Base-by-base conservation (phyloP, 768 basidiomycete genomes). In the Naganishia vaughanmartiniae region DNA sequence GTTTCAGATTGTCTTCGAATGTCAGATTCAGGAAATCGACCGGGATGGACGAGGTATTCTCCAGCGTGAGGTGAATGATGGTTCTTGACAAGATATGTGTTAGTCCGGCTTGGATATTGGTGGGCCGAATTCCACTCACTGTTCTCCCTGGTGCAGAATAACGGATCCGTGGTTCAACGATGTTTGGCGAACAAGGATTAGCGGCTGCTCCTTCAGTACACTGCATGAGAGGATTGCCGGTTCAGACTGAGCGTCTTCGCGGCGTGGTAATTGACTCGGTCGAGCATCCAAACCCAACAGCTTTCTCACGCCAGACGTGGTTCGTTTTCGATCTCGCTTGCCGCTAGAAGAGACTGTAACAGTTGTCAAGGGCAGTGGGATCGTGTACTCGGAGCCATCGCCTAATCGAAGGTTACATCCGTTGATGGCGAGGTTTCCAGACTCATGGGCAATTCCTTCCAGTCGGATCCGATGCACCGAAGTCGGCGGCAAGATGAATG, bases 121-220 rank as follows among this genome's bases (percentile, higher is more conserved):
- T 26, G 28, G 30, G 34, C n/a, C 26, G 15, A 42, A 2, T 15
- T 24, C 21, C 73, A 82, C 88, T 71, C 73, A 93, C 94, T 83
- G 88, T 83, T 99, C 96, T 39, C 96, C 96, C 57, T 95, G 87
- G 77, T 95, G 97, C 63, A 98, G 83, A 92, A 96, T 95, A 30
- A 97, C 83, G 0, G 94, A 92, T 0, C 92, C 93, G 74, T 96
- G 93, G 0, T 90, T 94, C 26, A 96, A 83, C n/a, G 91, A 92
- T 19, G 89, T 91, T 77, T 91, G 84, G 67, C 91, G 86, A 78
- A 99, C 89, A 72, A 92, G 87, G 67, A 98, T 83, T 36, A 93
- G 80, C 11, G 96, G 96, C 76, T 93, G 91, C 75, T 92, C 89
- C 1, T 89, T 88, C 24, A 95, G 87, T 24, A 97, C 91, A 45